Conservation (phyloP, 2,329 filamentous ascomycete genomes). For the Chaetomiaceae sp. region DNA sequence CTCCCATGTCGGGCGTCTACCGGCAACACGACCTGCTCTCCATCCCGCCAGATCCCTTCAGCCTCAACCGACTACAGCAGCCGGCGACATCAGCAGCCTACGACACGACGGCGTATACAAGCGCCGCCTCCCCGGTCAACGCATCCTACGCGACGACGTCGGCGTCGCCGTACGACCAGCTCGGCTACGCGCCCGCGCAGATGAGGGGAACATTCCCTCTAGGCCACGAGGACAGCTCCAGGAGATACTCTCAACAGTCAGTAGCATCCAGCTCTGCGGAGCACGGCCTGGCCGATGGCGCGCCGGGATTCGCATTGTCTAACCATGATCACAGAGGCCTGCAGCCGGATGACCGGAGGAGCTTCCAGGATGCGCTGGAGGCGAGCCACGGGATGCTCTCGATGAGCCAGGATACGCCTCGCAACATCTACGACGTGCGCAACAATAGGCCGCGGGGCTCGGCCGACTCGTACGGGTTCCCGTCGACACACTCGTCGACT, state of each 20-base stretch:
- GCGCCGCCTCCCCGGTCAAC: constrained; percentile 61
- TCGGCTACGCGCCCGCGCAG: constrained; percentile 68
- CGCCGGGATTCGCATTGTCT: constrained; percentile 59
- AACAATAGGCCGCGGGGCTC: constrained; percentile 61
- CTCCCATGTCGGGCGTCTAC: constrained; percentile 52
- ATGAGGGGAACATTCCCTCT: constrained; percentile 55
- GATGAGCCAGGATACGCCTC: constrained; percentile 89
- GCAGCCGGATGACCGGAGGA: constrained; percentile 43
- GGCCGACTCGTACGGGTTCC: constrained; percentile 86
- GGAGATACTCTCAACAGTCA: constrained; percentile 83
- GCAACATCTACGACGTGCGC: constrained; percentile 77
- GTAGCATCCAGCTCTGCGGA: constrained; percentile 22
- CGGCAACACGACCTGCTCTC: constrained; percentile 64
- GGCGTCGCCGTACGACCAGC: constrained; percentile 66
- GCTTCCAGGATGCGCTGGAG: constrained; percentile 71
- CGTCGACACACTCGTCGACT: constrained; percentile 74
- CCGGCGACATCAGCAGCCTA: constrained; percentile 59
- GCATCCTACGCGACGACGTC: constrained; percentile 62
- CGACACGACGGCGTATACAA: constrained; percentile 63
- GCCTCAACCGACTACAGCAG: constrained; percentile 58
- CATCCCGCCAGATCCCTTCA: constrained; percentile 69
- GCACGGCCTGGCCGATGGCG: constrained; percentile 35
- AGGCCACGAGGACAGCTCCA: constrained; percentile 49
- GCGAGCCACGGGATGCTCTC: constrained; percentile 92
- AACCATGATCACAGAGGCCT: constrained; percentile 46